Percentiles rank a stretch among this genome's conserved stretches.
phyloP scores from a whole-genome alignment of 192 early-diverging fungal species.

The Coemansia biformis region DNA sequence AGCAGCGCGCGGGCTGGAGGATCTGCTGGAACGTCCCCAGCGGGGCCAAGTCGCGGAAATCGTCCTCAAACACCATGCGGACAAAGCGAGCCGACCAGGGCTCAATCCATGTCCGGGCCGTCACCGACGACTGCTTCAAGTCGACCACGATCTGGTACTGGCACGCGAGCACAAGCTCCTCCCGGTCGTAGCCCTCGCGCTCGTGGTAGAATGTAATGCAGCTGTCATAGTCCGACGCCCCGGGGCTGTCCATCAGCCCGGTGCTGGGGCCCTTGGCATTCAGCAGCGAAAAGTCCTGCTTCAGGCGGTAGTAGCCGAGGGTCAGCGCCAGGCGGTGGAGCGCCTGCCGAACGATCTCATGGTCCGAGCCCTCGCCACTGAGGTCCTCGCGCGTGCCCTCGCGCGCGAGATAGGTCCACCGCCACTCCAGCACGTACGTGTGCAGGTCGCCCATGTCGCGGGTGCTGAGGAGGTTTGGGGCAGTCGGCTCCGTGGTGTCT shows the following conservation, averaged over 20 bases:
- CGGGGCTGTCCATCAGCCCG: constrained; percentile 28
- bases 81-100: constrained; percentile 43
- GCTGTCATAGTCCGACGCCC: constrained; percentile 35
- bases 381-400: constrained; percentile 40
- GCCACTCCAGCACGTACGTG: constrained; percentile 50
- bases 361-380: constrained; percentile 41
- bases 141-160: constrained; percentile 50
- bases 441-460: constrained; percentile 48
- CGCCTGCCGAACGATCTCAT: constrained; percentile 46
- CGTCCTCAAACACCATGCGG: constrained; percentile 44
- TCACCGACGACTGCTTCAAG: constrained; percentile 47
- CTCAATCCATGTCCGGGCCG: constrained; percentile 46
- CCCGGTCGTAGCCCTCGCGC: constrained; percentile 43
- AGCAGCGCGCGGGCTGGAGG: constrained; percentile 47
- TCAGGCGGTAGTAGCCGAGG: constrained; percentile 28
- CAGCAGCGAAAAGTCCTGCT: constrained; percentile 45
- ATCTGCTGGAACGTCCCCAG: constrained; percentile 51
- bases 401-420: constrained; percentile 48
- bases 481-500: constrained; percentile 10
- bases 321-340: constrained; percentile 44
- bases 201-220: constrained; percentile 48
- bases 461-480: constrained; percentile 30
- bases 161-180: constrained; percentile 39
- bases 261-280: constrained; percentile 50
- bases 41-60: constrained; percentile 42